Evolutionary conservation across 2,329 filamentous ascomycete genomes (phyloP).

Genomic region (Neoascochyta sp.): DNA sequence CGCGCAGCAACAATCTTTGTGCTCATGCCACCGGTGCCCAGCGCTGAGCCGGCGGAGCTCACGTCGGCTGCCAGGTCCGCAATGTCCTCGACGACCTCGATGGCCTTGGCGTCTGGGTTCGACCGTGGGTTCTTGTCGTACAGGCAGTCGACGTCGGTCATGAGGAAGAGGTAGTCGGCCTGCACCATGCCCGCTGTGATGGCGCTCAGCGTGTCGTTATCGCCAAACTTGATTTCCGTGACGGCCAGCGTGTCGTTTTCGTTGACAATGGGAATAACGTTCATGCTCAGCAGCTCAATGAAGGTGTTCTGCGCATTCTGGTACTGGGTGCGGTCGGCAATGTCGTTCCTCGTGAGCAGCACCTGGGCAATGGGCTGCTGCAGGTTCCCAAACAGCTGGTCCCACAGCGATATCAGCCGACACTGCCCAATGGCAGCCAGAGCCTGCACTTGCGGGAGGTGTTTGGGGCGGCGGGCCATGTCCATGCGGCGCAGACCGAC

Average conservation of each 20-base stretch:
- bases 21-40: conserved; percentile 95
- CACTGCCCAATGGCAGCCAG: conserved; percentile 95
- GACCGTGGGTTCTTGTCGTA: conserved; percentile 93
- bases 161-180: conserved; percentile 92
- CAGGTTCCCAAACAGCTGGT: conserved; percentile 83
- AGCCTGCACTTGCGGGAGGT: conserved; percentile 85
- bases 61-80: conserved; percentile 79
- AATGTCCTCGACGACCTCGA: conserved; percentile 91
- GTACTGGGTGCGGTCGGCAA: conserved; percentile 93
- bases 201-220: conserved; percentile 95
- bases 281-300: conserved; percentile 83
- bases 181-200: conserved; percentile 97
- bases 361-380: conserved; percentile 92
- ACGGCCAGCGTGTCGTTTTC: conserved; percentile 97
- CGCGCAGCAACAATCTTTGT: conserved; percentile 95
- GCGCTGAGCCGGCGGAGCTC: conserved; percentile 78
- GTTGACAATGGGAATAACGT: conserved; percentile 96
- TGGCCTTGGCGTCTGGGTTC: conserved; percentile 79
- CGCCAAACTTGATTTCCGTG: conserved; percentile 98
- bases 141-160: conserved; percentile 97
- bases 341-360: conserved; percentile 89
- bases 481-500: conserved; percentile 90
- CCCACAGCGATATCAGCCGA: conserved; percentile 91
- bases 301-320: conserved; percentile 96
- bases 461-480: conserved; percentile 79